Conservation (phyloP, 495 filamentous ascomycete genomes). For the Neurospora sp. region DNA sequence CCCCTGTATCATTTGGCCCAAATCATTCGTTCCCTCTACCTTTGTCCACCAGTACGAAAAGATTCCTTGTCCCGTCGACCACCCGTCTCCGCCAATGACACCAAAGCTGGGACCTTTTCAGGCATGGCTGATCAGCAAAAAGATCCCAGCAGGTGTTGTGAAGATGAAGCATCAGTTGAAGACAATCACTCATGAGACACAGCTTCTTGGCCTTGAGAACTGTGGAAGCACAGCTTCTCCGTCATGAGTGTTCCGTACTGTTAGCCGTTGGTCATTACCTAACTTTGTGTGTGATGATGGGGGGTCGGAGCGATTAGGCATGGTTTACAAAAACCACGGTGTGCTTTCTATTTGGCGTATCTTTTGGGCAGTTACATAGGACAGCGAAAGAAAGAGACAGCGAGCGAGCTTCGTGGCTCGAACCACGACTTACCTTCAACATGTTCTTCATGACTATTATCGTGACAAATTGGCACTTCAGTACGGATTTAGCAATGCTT, state of each 20-base stretch:
- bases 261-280: background rate
- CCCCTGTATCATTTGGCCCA: background rate
- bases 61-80: background rate
- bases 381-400: background rate
- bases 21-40: background rate
- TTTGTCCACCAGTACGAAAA: background rate
- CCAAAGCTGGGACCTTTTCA: background rate
- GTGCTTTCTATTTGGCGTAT: background rate
- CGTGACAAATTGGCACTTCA: background rate
- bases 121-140: background rate
- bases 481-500: background rate
- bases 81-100: background rate
- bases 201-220: too few species aligned
- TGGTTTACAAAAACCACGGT: background rate
- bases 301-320: background rate
- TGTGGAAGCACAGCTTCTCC: background rate
- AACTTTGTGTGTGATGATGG: background rate
- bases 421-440: background rate
- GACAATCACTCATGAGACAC: too few species aligned
- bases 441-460: background rate
- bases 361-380: background rate
- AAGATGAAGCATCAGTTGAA: too few species aligned
- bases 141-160: too few species aligned
- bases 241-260: background rate
- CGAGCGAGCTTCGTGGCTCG: background rate